phyloP scores from a whole-genome alignment of 176 grass and related monocot genomes.

The Oryza glaberrima region DNA sequence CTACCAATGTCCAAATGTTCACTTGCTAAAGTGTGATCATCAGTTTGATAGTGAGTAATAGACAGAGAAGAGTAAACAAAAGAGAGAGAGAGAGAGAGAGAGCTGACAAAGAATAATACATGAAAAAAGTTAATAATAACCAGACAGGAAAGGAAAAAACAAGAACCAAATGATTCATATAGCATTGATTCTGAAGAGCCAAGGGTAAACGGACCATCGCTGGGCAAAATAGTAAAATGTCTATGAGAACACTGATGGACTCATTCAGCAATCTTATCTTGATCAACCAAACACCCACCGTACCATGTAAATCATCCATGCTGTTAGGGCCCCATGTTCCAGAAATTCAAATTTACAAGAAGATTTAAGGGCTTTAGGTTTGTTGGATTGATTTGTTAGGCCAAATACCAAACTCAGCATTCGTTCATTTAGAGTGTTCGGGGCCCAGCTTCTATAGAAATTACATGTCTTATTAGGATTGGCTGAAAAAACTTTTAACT shows the following conservation, averaged over 20 bases:
- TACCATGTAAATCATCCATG: background rate
- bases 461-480: constrained; percentile 7
- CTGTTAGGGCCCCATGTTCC: background rate
- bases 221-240: background rate
- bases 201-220: background rate
- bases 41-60: too few relatives aligned
- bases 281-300: background rate
- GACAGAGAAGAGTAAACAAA: too few relatives aligned
- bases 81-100: too few relatives aligned
- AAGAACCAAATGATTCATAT: too few relatives aligned
- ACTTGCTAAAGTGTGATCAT: too few relatives aligned
- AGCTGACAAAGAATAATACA: background rate
- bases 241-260: background rate
- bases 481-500: background rate
- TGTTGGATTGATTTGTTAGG: background rate
- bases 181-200: too few relatives aligned
- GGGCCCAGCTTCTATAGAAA: background rate
- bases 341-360: background rate
- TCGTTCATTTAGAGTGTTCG: background rate
- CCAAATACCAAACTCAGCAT: background rate
- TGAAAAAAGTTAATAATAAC: too few relatives aligned
- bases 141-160: too few relatives aligned
- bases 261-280: background rate
- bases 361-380: background rate
- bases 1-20: background rate